Evolutionary conservation across 2,329 filamentous ascomycete species (phyloP).

Genomic region (Phoma sp.): DNA sequence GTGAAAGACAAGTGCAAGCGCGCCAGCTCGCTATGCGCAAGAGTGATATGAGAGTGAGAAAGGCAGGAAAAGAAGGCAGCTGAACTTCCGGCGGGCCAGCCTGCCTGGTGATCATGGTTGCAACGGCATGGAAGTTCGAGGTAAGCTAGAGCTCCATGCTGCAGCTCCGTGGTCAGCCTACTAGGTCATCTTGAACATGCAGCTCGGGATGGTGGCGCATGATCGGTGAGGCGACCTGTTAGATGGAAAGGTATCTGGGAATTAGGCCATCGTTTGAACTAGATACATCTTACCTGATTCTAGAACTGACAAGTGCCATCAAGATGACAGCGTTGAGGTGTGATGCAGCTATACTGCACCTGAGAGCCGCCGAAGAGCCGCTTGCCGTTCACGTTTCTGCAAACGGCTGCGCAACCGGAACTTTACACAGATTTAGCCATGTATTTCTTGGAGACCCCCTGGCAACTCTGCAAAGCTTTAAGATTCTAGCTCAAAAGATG

Average conservation of each 20-base stretch:
- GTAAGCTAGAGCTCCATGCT: conserved; percentile 37
- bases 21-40: neutral
- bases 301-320: conserved; percentile 13
- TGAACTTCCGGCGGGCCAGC: conserved; percentile 21
- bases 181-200: conserved; percentile 36
- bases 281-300: conserved; percentile 22
- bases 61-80: conserved; percentile 16
- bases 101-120: conserved; percentile 36
- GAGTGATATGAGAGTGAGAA: conserved; percentile 1
- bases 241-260: neutral
- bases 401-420: too few species aligned
- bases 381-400: too few species aligned
- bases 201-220: conserved; percentile 29
- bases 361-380: too few species aligned
- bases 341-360: neutral
- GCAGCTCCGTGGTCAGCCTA: conserved; percentile 36
- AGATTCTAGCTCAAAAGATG: too few species aligned
- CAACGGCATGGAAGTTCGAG: conserved; percentile 28
- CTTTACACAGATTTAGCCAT: too few species aligned
- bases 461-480: too few species aligned
- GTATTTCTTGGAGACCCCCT: too few species aligned
- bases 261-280: neutral
- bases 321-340: conserved; percentile 35
- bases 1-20: neutral
- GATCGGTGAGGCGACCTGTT: conserved; percentile 18